phyloP scores from a whole-genome alignment of 179 eudicot genomes.

The Vitellaria paradoxa region DNA sequence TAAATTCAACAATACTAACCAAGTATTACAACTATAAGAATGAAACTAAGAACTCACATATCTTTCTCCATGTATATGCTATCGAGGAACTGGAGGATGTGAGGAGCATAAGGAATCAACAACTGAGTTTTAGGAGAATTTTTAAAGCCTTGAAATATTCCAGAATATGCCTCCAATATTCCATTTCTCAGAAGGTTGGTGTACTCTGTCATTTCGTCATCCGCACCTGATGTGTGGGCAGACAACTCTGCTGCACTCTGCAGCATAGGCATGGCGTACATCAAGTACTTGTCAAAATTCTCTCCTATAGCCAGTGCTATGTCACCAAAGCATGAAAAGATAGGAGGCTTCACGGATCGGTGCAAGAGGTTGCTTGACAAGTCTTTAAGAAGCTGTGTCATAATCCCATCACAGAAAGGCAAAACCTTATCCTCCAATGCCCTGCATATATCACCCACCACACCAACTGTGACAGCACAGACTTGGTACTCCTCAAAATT shows the following conservation, averaged over 20 bases:
- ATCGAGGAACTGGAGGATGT: conserved; percentile 75
- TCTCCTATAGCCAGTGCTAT: conserved; percentile 85
- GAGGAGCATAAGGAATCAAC: conserved; percentile 67
- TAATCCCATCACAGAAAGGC: conserved; percentile 84
- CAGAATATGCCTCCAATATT: conserved; percentile 82
- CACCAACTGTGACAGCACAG: conserved; percentile 85
- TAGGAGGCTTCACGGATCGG: conserved; percentile 89
- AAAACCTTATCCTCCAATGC: conserved; percentile 82
- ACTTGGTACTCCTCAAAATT: conserved; percentile 86
- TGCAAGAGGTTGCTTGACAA: conserved; percentile 81
- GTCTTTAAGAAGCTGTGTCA: conserved; percentile 88
- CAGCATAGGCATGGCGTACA: conserved; percentile 92
- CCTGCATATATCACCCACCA: conserved; percentile 83
- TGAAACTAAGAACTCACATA: conserved; percentile 48
- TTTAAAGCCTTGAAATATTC: conserved; percentile 89
- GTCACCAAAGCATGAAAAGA: conserved; percentile 88
- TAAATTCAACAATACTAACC: not conserved
- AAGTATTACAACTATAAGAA: not conserved
- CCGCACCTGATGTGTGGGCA: conserved; percentile 61
- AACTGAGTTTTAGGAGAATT: conserved; percentile 71
- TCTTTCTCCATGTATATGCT: conserved; percentile 79
- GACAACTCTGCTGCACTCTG: conserved; percentile 93
- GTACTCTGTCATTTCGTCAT: conserved; percentile 79
- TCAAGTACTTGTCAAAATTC: conserved; percentile 77
- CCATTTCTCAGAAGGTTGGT: conserved; percentile 86